Conservation (phyloP, 345 rosid genomes). For the Hibiscus mutabilis region DNA sequence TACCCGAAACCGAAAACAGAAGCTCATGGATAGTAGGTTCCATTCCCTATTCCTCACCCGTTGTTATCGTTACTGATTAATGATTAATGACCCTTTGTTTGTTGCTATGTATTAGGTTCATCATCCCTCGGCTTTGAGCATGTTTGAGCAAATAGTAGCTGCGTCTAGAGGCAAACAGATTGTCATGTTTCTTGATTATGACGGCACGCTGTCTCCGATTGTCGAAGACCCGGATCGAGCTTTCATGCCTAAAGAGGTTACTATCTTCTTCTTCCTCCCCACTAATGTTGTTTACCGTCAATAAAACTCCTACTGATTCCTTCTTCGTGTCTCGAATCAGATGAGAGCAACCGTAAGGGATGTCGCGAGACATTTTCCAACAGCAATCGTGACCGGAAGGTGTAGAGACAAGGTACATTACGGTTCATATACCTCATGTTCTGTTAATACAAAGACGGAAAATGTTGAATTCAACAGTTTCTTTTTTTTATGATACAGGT, state of each 20-base stretch:
- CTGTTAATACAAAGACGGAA: neutral
- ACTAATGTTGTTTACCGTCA: neutral
- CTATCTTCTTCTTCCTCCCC: neutral
- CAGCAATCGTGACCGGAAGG: slow-evolving; percentile 93
- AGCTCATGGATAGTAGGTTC: slow-evolving; percentile 63
- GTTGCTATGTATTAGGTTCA: slow-evolving; percentile 33
- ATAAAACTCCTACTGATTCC: neutral
- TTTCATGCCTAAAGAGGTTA: slow-evolving; percentile 69
- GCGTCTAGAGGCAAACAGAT: slow-evolving; percentile 69
- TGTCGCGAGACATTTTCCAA: slow-evolving; percentile 65
- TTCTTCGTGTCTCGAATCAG: slow-evolving; percentile 21
- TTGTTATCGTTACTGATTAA: neutral
- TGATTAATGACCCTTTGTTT: neutral
- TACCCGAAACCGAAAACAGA: slow-evolving; percentile 28
- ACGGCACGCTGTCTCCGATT: slow-evolving; percentile 91
- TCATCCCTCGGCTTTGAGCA: slow-evolving; percentile 79
- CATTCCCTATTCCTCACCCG: neutral
- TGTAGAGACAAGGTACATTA: slow-evolving; percentile 84
- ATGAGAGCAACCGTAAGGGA: slow-evolving; percentile 81
- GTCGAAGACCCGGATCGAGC: slow-evolving; percentile 94
- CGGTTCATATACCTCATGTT: neutral
- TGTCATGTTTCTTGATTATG: slow-evolving; percentile 90
- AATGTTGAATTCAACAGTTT: neutral
- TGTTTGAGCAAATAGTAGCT: slow-evolving; percentile 58
- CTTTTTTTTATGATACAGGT: slow-evolving; percentile 40